These are phyloP conservation scores for Lichtheimia hyalospora DNA, from an alignment of 371 early-diverging fungal genomes.

Conservation along the genomic window DNA sequence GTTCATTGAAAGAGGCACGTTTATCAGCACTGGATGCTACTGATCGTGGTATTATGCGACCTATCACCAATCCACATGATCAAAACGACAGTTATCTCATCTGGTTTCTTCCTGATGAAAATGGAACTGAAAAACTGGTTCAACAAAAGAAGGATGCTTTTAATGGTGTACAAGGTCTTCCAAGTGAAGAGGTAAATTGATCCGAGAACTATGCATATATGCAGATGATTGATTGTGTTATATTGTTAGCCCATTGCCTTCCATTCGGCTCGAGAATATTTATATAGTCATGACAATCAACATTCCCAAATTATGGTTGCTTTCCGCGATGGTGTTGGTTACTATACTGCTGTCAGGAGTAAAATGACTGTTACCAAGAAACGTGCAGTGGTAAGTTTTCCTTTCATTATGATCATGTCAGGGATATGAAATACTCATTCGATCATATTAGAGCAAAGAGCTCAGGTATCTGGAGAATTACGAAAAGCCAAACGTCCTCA, in stretches of 20 bases:
- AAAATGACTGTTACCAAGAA: slow-evolving; percentile 42
- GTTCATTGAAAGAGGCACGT: slow-evolving; percentile 1
- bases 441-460: slow-evolving; percentile 20
- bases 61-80: slow-evolving; percentile 57
- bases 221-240: background rate
- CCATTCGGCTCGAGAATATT: slow-evolving; percentile 43
- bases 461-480: slow-evolving; percentile 31
- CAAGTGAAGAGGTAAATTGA: slow-evolving; percentile 14
- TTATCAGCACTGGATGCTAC: slow-evolving; percentile 37
- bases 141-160: slow-evolving; percentile 25
- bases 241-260: slow-evolving; percentile 27
- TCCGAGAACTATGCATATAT: background rate
- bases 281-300: slow-evolving; percentile 36
- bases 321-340: slow-evolving; percentile 26
- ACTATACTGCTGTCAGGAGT: slow-evolving; percentile 35
- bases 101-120: slow-evolving; percentile 48
- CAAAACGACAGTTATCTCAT: slow-evolving; percentile 47
- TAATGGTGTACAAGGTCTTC: background rate
- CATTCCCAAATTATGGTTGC: slow-evolving; percentile 30
- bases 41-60: slow-evolving; percentile 58
- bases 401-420: background rate
- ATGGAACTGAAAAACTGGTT: slow-evolving; percentile 31
- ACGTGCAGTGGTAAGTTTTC: slow-evolving; percentile 37
- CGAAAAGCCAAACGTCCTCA: slow-evolving; percentile 39
- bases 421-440: background rate